Base-by-base conservation (phyloP, 768 basidiomycete genomes). In the Zangia roseola region DNA sequence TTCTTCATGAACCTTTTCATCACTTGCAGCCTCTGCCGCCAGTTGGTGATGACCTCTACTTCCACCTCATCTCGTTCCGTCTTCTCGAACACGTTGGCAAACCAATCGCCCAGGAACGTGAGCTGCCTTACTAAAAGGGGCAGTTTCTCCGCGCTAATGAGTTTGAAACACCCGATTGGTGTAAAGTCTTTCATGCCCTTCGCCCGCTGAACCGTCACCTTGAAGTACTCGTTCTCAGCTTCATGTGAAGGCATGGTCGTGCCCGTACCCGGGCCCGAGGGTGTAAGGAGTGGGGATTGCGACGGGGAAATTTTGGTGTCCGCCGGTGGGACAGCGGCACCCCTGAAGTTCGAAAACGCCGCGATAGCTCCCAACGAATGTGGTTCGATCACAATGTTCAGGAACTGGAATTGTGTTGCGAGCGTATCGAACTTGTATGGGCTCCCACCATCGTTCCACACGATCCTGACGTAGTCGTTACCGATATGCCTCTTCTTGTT, bases 401-500 rank as follows among this genome's bases (percentile, higher is more conserved):
- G 83, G 62, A 95, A 97, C 64, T 97, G 94, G 76, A 95, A 99
- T 62, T 91, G 84, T 9, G 95, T 95, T 20, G 79, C 72, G 47
- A 99, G 78, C 7, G 94, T 98, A 70, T 97, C 91, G 64, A 97
- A 97, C 43, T 74, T 79, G 69, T 97, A 98, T 4, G 86, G 82
- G 21, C 70, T 58, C n/a, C 94, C 94, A 10, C 92, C 92, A 63
- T 98, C 95, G 71, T 99, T 99, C 90, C 92, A 99, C 53, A 99
- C 80, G 67, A 99, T 93, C 48, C 93, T 86, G 58, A 97, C 90
- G 50, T 81, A 91, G 71, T 97, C 95, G 68, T 99, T 99, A 30
- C 97, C 97, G 46, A 99, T 93, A 64, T 97, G 91, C 31, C 87
- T 77, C 68, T 98, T 98, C 75, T 99, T 99, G 74, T 84, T 78